A percentile compares a stretch with the other conserved stretches of the same genome.
Conservation (phyloP, 768 basidiomycete species). For the Suillus hirtellus region DNA sequence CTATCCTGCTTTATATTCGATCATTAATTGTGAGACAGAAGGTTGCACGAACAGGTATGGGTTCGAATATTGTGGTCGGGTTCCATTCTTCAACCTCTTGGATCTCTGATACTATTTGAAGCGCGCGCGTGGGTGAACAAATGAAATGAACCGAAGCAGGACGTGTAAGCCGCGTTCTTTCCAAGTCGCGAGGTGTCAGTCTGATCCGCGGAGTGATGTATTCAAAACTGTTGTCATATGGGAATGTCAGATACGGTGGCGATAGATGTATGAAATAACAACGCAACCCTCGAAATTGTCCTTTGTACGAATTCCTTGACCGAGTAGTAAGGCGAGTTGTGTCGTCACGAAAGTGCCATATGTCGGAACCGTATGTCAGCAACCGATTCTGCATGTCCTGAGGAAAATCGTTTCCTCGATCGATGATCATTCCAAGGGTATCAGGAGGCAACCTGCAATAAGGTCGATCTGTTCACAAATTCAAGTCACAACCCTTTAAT, state of each 20-base stretch:
- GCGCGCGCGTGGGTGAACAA: constrained; percentile 76
- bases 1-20: constrained; percentile 49
- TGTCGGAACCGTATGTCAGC: constrained; percentile 62
- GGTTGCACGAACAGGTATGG: constrained; percentile 67
- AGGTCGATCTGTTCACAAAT: not conserved
- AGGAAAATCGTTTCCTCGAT: constrained; percentile 79
- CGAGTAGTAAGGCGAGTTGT: constrained; percentile 60
- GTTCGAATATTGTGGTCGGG: constrained; percentile 77
- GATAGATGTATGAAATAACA: constrained; percentile 8
- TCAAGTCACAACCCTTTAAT: not conserved
- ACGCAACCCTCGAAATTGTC: constrained; percentile 76
- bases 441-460: constrained; percentile 60
- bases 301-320: constrained; percentile 71
- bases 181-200: constrained; percentile 70
- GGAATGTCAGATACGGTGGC: not conserved
- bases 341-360: constrained; percentile 78
- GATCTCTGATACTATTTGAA: constrained; percentile 65
- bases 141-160: constrained; percentile 75
- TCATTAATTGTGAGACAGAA: constrained; percentile 5
- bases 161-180: constrained; percentile 48
- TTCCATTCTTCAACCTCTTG: constrained; percentile 53
- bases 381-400: constrained; percentile 52
- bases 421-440: constrained; percentile 79
- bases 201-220: constrained; percentile 75
- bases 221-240: constrained; percentile 55